Percentiles rank a stretch among this genome's conserved stretches.
phyloP scores from a whole-genome alignment of 805 yeast species.

The Ascoidea rubescens region DNA sequence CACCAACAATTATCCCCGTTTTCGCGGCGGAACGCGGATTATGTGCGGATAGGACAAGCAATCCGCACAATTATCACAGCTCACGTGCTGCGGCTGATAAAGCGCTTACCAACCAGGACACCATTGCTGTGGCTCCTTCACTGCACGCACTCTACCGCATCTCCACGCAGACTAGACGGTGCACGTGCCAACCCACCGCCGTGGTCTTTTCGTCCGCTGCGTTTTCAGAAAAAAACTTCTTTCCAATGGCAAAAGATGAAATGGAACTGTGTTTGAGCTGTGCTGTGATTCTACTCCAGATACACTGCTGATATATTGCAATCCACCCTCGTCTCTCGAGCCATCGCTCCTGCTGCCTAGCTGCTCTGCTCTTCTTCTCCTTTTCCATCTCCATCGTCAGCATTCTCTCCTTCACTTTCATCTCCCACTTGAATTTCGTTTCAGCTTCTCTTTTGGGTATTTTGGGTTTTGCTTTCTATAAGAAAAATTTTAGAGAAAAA shows the following conservation, averaged over 20 bases:
- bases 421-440: not conserved
- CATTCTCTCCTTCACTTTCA: not conserved
- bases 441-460: not conserved
- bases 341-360: not conserved
- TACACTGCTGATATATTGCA: too few species aligned
- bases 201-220: not conserved
- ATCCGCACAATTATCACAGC: too few species aligned
- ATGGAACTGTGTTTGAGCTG: too few species aligned
- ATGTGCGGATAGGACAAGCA: too few species aligned
- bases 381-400: not conserved
- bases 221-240: too few species aligned
- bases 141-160: too few species aligned
- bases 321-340: too few species aligned
- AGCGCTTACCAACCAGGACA: not conserved
- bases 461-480: too few species aligned
- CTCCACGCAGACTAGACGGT: too few species aligned
- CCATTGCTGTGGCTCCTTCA: not conserved
- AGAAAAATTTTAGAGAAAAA: too few species aligned
- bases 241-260: too few species aligned
- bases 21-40: not conserved
- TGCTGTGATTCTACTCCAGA: too few species aligned
- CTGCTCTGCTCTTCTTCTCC: not conserved
- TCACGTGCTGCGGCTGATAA: not conserved
- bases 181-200: not conserved
- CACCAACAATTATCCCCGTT: not conserved